A percentile compares a stretch with the other conserved stretches of the same genome.
phyloP scores from a whole-genome alignment of 2,329 filamentous ascomycete species.

The Talaromyces amestolkiae region DNA sequence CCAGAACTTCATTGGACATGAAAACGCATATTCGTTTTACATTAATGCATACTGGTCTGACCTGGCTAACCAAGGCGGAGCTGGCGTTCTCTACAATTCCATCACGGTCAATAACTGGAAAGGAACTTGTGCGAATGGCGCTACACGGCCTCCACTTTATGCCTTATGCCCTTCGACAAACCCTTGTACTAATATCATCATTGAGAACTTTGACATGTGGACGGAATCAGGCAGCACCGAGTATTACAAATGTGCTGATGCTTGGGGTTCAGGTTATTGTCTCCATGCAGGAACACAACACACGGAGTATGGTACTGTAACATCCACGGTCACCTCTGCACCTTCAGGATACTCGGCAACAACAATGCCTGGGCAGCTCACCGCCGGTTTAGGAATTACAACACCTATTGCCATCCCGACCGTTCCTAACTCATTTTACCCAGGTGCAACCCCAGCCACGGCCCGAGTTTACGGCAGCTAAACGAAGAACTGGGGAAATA shows the following conservation, averaged over 20 bases:
- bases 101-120: slow-evolving; percentile 18
- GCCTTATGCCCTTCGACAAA: slow-evolving; percentile 16
- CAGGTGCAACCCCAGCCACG: slow-evolving; percentile 14
- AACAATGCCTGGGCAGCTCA: slow-evolving; percentile 15
- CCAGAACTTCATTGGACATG: slow-evolving; percentile 15
- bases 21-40: slow-evolving; percentile 16
- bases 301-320: slow-evolving; percentile 13
- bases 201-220: slow-evolving; percentile 17
- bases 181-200: slow-evolving; percentile 15
- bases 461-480: slow-evolving; percentile 14
- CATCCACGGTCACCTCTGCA: slow-evolving; percentile 12
- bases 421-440: slow-evolving; percentile 16
- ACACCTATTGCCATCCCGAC: slow-evolving; percentile 17
- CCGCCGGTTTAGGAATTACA: slow-evolving; percentile 14
- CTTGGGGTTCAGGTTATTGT: slow-evolving; percentile 17
- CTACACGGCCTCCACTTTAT: slow-evolving; percentile 12
- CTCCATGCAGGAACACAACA: slow-evolving; percentile 13
- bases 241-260: slow-evolving; percentile 18
- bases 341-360: slow-evolving; percentile 17
- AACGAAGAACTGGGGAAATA: neutral
- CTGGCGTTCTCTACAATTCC: slow-evolving; percentile 13
- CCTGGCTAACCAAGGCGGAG: neutral
- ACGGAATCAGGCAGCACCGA: slow-evolving; percentile 16
- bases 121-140: slow-evolving; percentile 16
- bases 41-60: slow-evolving; percentile 17